phyloP scores from a whole-genome alignment of 208 protist genomes.

The Leishmania mexicana region DNA sequence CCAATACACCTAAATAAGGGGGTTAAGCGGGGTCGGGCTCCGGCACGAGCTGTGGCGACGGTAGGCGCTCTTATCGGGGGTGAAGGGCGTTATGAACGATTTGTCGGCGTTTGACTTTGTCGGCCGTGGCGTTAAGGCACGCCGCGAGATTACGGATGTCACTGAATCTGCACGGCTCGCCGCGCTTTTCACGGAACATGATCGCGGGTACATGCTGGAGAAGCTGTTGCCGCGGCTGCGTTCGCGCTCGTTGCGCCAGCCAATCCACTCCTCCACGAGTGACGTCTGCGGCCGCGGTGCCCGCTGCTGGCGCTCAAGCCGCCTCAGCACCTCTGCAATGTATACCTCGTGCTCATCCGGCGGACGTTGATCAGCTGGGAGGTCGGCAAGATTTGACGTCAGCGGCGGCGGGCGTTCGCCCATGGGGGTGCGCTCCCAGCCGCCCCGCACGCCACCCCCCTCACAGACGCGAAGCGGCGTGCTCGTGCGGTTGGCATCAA shows the following conservation, averaged over 20 bases:
- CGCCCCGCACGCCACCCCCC: slow-evolving; percentile 2
- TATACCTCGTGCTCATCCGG: slow-evolving; percentile 46
- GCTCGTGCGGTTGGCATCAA: slow-evolving; percentile 1
- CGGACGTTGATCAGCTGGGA: slow-evolving; percentile 21
- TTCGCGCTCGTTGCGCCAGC: slow-evolving; percentile 47
- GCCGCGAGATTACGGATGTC: slow-evolving; percentile 57
- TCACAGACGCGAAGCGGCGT: slow-evolving; percentile 20
- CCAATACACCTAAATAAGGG: slow-evolving; percentile 1
- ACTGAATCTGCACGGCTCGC: slow-evolving; percentile 66
- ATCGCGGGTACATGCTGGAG: slow-evolving; percentile 19
- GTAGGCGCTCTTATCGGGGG: slow-evolving; percentile 19
- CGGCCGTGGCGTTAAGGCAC: slow-evolving; percentile 63
- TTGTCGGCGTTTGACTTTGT: slow-evolving; percentile 63
- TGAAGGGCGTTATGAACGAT: slow-evolving; percentile 27
- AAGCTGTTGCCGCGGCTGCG: slow-evolving; percentile 38
- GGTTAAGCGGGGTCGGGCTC: slow-evolving; percentile 15
- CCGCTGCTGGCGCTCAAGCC: slow-evolving; percentile 31
- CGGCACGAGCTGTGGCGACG: slow-evolving; percentile 9
- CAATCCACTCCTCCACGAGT: slow-evolving; percentile 75
- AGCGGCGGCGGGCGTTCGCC: slow-evolving; percentile 24
- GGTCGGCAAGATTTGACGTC: slow-evolving; percentile 25
- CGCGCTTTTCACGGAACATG: slow-evolving; percentile 38
- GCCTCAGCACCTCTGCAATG: slow-evolving; percentile 43
- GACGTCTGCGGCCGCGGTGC: slow-evolving; percentile 34
- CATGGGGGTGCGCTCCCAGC: slow-evolving; percentile 25